Base-by-base conservation (phyloP, 2,329 filamentous ascomycete genomes). In the Zelopaecilomyces penicillatus region DNA sequence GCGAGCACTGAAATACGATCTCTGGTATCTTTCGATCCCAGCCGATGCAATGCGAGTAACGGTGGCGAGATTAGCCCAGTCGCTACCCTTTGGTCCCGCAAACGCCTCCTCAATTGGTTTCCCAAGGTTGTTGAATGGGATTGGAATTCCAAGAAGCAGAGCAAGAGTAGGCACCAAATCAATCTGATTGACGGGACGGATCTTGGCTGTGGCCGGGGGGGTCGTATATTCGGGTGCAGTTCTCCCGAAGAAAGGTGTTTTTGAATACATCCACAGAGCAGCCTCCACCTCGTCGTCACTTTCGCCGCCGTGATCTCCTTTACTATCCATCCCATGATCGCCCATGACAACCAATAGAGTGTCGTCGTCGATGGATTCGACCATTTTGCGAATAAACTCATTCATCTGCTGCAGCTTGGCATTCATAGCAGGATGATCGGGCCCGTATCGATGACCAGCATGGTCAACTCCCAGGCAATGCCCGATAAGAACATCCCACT, bases 211-310 rank as follows among this genome's bases (percentile, higher is more conserved):
- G n/a, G 68, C 64, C 5, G 79, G 82, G 12, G 81, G 82, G 19
- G 71, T 67, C 10, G 66, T 60, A 52, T 74, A 76, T 5, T 79
- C 75, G 3, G 78, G 68, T 40, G 78, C 73, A 2, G 80, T 85
- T 34, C 89, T 82, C 11, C 93, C 93, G 63, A 98, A 98, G 7
- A 87, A 64, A 0, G 82, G 81, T 54, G 80, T 83, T 64, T 90
- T 95, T 1, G 93, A 95, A 63, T 97, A 98, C 89, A 98, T 95
- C 91, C 93, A 98, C 39, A 98, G 65, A 2, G 93, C 89, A 45
- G 93, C 89, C 64, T 98, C 82, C 5, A 98, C 80, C 63, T 98
- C 93, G 52, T 97, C 89, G 54, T 96, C 87, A 30, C 91, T 96
- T 69, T 98, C 93, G 44, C 93, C 93, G n/a, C 93, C 93, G 59